Conservation (phyloP, 2,329 filamentous ascomycete genomes). For the Claviceps fusiformis region DNA sequence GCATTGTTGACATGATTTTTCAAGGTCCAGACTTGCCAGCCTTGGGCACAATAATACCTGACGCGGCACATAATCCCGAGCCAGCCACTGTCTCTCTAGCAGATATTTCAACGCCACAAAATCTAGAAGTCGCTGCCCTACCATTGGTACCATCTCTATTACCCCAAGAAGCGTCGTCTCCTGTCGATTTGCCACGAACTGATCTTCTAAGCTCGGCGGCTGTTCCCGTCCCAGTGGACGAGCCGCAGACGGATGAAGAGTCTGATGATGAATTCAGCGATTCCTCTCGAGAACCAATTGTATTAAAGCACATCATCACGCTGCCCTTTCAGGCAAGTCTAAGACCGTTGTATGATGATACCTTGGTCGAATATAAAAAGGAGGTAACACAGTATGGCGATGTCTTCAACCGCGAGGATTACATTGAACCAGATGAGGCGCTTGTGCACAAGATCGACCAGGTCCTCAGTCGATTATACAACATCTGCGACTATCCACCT, state of each 20-base stretch:
- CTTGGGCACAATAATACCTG: conserved; percentile 10
- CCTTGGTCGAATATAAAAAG: conserved; percentile 28
- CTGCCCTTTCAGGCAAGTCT: conserved; percentile 41
- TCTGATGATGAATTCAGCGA: conserved; percentile 11
- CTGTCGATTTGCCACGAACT: conserved; percentile 6
- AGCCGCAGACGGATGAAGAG: conserved; percentile 11
- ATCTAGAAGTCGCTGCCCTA: conserved; percentile 10
- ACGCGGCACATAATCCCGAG: conserved; percentile 10
- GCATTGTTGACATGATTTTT: conserved; percentile 11
- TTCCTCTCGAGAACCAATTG: conserved; percentile 3
- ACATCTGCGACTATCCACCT: conserved; percentile 44
- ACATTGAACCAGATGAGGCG: conserved; percentile 23
- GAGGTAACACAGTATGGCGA: conserved; percentile 32
- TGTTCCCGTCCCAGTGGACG: conserved; percentile 15
- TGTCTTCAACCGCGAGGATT: conserved; percentile 26
- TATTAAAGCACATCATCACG: conserved; percentile 36
- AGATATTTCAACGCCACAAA: conserved; percentile 20
- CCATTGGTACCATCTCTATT: conserved; percentile 11
- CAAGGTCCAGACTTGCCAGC: conserved; percentile 8
- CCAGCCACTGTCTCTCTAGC: conserved; percentile 25
- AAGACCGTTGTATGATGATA: conserved; percentile 37
- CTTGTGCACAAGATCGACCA: conserved; percentile 34
- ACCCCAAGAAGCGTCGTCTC: conserved; percentile 6
- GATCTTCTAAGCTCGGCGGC: conserved; percentile 12
- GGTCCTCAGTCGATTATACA: conserved; percentile 36